Base-by-base conservation (phyloP, 306 rosid genomes). In the Vigna reflexopilosa region DNA sequence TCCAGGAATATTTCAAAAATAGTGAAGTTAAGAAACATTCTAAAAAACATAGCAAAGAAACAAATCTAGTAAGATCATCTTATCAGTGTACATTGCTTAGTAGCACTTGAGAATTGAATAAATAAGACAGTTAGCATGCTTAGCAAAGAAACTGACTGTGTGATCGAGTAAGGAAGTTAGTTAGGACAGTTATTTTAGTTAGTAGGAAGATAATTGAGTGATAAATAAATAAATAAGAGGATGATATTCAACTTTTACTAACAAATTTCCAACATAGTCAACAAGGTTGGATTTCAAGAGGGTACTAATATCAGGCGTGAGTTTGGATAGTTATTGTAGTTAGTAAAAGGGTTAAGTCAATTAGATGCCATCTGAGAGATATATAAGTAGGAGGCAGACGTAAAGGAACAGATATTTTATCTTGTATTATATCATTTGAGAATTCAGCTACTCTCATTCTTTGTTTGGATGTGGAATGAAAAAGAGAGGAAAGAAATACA, bases 1-100 rank as follows among this genome's bases (percentile, higher is more conserved):
- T 74, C 70, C 83, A 70, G 67, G 52, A 84, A 71, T 67, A 19
- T 34, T 26, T 69, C 51, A 51, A 58, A 63, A 68, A 65, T 34
- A 73, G 30, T 81, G 65, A 66, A 54, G 65, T 42, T 30, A 56
- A 70, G 51, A 73, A 77, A 64, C 76, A 30, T 56, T 22, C 57
- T 12, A 51, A 22, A 40, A 38, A 52, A 30, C 1, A 17, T 36
- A 47, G 36, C 19, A 45, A 58, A 71, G 24, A 64, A 84, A 84
- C 26, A 19, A 48, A 47, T 32, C 50, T 42, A 66, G 22, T 49
- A 76, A 58, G 24, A 81, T 58, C 48, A 58, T 72, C 67, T 63
- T 40, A 44, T 65, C 69, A 30, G 44, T 6, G 42, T 34, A 67
- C 14, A 54, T 22, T 22, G 36, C 65, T 15, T 54, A 13, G 69